Conservation (phyloP, 2,329 filamentous ascomycete species). For the Fusarium marasasianum region DNA sequence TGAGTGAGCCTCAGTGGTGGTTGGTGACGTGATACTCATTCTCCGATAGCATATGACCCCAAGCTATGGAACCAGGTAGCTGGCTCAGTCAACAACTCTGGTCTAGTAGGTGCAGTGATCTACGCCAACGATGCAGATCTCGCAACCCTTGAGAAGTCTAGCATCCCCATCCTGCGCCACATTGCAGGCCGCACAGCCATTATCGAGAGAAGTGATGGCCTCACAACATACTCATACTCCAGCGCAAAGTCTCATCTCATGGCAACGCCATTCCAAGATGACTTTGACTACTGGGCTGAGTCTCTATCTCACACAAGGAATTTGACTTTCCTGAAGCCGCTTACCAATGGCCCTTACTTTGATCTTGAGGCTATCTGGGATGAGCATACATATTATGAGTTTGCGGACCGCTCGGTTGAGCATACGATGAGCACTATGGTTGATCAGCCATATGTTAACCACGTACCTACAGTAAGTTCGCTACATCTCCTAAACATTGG, state of each 20-base stretch:
- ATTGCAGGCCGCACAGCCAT: constrained; percentile 15
- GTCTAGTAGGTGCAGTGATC: constrained; percentile 17
- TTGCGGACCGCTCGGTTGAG: constrained; percentile 72
- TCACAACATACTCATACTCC: constrained; percentile 53
- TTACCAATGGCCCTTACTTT: constrained; percentile 72
- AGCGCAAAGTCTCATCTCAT: constrained; percentile 51
- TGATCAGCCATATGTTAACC: constrained; percentile 80
- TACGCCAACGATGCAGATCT: constrained; percentile 27
- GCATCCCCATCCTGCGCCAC: constrained; percentile 29
- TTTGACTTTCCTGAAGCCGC: constrained; percentile 70
- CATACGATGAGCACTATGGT: constrained; percentile 87
- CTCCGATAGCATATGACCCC: constrained; percentile 19
- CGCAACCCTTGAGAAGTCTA: not conserved
- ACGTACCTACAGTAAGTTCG: constrained; percentile 70
- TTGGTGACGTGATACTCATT: not conserved
- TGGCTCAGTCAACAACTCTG: not conserved
- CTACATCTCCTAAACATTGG: accelerated
- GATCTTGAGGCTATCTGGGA: constrained; percentile 83
- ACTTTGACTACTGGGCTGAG: constrained; percentile 63
- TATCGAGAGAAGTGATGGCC: not conserved
- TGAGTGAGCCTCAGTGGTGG: constrained; percentile 25
- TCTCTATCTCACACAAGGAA: constrained; percentile 73
- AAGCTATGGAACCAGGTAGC: constrained; percentile 36
- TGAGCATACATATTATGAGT: constrained; percentile 78
- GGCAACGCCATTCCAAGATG: constrained; percentile 56